Base-by-base conservation (phyloP, 176 grass and related monocot species). In the Oryza longistaminata region DNA sequence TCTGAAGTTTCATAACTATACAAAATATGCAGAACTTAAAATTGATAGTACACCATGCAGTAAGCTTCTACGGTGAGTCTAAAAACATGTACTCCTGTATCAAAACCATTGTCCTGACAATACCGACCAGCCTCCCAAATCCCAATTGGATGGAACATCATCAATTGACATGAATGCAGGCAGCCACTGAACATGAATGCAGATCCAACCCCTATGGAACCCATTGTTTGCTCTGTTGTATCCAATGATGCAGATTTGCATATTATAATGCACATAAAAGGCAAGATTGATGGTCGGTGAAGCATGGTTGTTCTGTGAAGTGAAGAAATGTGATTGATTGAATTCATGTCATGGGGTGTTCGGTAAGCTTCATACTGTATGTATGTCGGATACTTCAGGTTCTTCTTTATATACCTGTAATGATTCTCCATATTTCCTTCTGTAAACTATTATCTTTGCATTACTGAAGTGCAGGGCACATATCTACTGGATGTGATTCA, bases 251-350 rank as follows among this genome's bases (percentile, higher is more conserved):
- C 11, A 90, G 65, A 81, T 71, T 24, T 72, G 21, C 58, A 81
- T 81, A 83, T 86, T 78, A 79, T 85, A 87, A 83, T 92, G 71
- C 71, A 85, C 78, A 6, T 53, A 68, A 81, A 94, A 33, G 55
- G 69, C 76, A 44, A 81, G 52, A 86, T 88, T 88, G 79, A 90
- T 17, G 72, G 85, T 85, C 33, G 25, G 82, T 85, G 78, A 89
- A 92, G 88, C 90, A 92, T 90, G 88, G 52, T 84, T 72, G 83
- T 78, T 34, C 35, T 49, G 73, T 88, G 27, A 90, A 83, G 88
- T 72, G 69, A 81, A 90, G 79, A 90, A 79, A 74, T 83, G 88
- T 84, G 72, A 86, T 92, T 70, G 74, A 77, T 9, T 77, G 77
- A 85, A 78, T 88, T 91, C 89, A 94, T 66, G 49, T 24, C 83